Percentiles rank a stretch among this genome's conserved stretches.
Evolutionary conservation across 768 basidiomycete genomes (phyloP).

Genomic region (Megacollybia marginata): DNA sequence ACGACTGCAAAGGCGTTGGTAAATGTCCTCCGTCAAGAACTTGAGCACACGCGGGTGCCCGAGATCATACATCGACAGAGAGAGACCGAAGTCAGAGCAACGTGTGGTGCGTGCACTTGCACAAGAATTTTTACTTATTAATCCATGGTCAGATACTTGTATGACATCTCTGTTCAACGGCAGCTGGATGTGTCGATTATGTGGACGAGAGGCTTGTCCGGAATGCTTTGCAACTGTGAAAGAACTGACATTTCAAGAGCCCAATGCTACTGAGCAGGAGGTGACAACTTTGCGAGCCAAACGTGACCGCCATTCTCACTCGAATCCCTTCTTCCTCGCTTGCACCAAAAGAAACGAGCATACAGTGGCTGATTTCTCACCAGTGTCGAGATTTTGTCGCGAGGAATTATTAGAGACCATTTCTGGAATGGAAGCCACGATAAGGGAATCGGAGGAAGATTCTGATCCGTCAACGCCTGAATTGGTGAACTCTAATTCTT

Average conservation of each 20-base stretch:
- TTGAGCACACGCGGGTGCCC: conserved; percentile 46
- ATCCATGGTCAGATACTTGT: conserved; percentile 65
- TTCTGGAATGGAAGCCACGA: conserved; percentile 56
- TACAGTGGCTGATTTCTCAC: conserved; percentile 57
- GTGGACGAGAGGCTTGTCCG: conserved; percentile 84
- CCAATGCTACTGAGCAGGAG: conserved; percentile 39
- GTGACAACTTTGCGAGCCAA: conserved; percentile 40
- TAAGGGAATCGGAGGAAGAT: conserved; percentile 17
- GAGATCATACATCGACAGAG: conserved; percentile 65
- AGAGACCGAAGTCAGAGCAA: conserved; percentile 78
- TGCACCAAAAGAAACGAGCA: conserved; percentile 73
- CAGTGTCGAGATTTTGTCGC: conserved; percentile 70
- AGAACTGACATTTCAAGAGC: conserved; percentile 50
- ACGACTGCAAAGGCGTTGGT: conserved; percentile 65
- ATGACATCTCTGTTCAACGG: conserved; percentile 89
- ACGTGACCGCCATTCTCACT: conserved; percentile 54
- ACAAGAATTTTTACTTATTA: conserved; percentile 2
- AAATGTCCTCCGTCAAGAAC: conserved; percentile 58
- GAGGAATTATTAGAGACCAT: conserved; percentile 61
- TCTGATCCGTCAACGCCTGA: background rate
- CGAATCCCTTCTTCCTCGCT: conserved; percentile 67
- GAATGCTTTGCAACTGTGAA: conserved; percentile 72
- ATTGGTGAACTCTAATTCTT: background rate
- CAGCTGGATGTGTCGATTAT: conserved; percentile 86
- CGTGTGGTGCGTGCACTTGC: conserved; percentile 56